phyloP scores from a whole-genome alignment of 495 filamentous ascomycete genomes.

The Penicillium silybi region DNA sequence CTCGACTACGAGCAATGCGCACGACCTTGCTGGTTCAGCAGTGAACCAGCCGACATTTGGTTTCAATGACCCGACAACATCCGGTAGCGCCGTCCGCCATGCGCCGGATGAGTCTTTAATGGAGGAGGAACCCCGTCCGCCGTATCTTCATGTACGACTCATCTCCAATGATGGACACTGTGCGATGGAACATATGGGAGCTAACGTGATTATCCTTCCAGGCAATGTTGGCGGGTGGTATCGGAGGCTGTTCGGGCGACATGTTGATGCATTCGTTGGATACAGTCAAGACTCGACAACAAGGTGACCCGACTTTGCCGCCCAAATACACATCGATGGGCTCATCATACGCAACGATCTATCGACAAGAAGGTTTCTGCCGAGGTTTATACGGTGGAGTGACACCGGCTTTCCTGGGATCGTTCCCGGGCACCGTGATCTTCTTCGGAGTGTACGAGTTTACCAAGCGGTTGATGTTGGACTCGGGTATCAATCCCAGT shows the following conservation, averaged over 20 bases:
- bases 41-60: not conserved
- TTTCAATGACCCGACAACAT: slow-evolving; percentile 5
- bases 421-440: slow-evolving; percentile 87
- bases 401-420: slow-evolving; percentile 82
- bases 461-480: slow-evolving; percentile 86
- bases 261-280: slow-evolving; percentile 99
- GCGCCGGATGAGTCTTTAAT: slow-evolving; percentile 12
- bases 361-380: slow-evolving; percentile 82
- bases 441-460: slow-evolving; percentile 97
- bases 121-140: slow-evolving; percentile 51
- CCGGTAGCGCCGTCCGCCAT: slow-evolving; percentile 6
- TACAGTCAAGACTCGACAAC: slow-evolving; percentile 98
- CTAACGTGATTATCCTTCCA: slow-evolving; percentile 32
- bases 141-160: slow-evolving; percentile 60
- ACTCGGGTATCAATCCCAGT: slow-evolving; percentile 69
- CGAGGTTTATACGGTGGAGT: slow-evolving; percentile 93
- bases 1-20: slow-evolving; percentile 4
- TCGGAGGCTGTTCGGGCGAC: slow-evolving; percentile 88
- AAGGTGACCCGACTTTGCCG: slow-evolving; percentile 88
- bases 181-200: not conserved
- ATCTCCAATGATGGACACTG: slow-evolving; percentile 1
- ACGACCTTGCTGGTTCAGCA: not conserved
- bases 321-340: slow-evolving; percentile 87
- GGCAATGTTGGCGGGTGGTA: slow-evolving; percentile 92
- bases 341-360: slow-evolving; percentile 86